Evolutionary conservation across 306 rosid genomes (phyloP).

Genomic region (Cucumis melo): DNA sequence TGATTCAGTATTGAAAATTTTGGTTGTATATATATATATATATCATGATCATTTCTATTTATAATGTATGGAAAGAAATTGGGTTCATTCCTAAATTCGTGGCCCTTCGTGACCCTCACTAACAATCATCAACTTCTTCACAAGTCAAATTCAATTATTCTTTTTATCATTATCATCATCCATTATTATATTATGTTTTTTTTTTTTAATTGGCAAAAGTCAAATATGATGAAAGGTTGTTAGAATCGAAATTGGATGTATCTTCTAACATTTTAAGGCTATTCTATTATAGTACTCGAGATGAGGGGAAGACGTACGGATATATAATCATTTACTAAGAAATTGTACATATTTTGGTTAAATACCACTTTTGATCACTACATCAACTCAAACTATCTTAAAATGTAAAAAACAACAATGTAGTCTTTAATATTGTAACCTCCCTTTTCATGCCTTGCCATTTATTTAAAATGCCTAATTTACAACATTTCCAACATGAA

Average conservation of each 20-base stretch:
- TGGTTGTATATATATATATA: too few species aligned
- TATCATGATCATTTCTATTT: too few species aligned
- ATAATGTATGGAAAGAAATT: neutral
- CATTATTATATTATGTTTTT: neutral
- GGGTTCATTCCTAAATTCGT: neutral
- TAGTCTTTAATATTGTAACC: too few species aligned
- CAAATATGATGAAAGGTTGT: neutral
- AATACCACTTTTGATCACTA: too few species aligned
- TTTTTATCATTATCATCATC: neutral
- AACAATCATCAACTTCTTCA: neutral
- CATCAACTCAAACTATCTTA: too few species aligned
- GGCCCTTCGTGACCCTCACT: constrained; percentile 2
- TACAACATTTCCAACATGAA: too few species aligned
- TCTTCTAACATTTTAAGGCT: neutral
- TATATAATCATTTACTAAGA: too few species aligned
- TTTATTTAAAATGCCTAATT: too few species aligned
- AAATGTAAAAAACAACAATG: too few species aligned
- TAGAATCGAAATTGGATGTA: neutral
- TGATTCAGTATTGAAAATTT: neutral
- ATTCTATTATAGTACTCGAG: neutral
- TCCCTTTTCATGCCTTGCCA: too few species aligned
- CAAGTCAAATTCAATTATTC: neutral
- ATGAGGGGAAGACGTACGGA: too few species aligned
- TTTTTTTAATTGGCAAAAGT: neutral
- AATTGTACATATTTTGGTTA: too few species aligned